These are phyloP conservation scores for Pisolithus thermaeus DNA, from an alignment of 1,284 basidiomycete species.

Conservation along the genomic window DNA sequence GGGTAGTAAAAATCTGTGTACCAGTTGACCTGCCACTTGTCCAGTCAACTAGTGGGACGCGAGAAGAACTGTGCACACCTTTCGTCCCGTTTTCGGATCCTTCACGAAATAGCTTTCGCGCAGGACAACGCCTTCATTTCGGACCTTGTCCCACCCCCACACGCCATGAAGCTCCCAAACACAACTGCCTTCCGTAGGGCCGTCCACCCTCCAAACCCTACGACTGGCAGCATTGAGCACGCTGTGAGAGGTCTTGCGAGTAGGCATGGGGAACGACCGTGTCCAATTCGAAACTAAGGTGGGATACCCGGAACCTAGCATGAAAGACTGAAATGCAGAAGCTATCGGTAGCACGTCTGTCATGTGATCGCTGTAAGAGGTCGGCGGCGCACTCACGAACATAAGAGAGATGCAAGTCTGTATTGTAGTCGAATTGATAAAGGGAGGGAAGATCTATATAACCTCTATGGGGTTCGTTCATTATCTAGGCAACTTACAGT, in stretches of 20 bases:
- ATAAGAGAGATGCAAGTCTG: conserved; percentile 84
- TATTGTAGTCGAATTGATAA: conserved; percentile 88
- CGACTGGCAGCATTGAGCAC: conserved; percentile 54
- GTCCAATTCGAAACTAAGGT: conserved; percentile 70
- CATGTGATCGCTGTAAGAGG: not conserved
- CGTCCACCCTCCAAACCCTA: conserved; percentile 66
- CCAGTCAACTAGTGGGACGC: not conserved
- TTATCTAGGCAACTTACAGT: conserved; percentile 47
- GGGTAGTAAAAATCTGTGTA: conserved; percentile 86
- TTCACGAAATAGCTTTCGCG: conserved; percentile 84
- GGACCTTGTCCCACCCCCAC: conserved; percentile 82
- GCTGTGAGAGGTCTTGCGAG: conserved; percentile 51
- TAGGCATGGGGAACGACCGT: conserved; percentile 82
- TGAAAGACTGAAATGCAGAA: conserved; percentile 80
- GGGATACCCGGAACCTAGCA: conserved; percentile 75
- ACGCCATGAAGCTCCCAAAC: conserved; percentile 91
- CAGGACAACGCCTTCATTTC: conserved; percentile 68
- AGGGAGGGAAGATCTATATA: conserved; percentile 82
- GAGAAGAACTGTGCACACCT: conserved; percentile 34
- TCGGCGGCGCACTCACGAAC: conserved; percentile 52
- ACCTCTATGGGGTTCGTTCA: conserved; percentile 96
- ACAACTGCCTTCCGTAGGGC: conserved; percentile 67
- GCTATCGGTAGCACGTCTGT: conserved; percentile 36
- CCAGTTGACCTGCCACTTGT: conserved; percentile 59
- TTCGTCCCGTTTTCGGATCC: conserved; percentile 54